Percentiles rank a stretch among this genome's conserved stretches.
These are phyloP conservation scores for Suhomyces pyralidae DNA, from an alignment of 805 yeast species.

Conservation along the genomic window DNA sequence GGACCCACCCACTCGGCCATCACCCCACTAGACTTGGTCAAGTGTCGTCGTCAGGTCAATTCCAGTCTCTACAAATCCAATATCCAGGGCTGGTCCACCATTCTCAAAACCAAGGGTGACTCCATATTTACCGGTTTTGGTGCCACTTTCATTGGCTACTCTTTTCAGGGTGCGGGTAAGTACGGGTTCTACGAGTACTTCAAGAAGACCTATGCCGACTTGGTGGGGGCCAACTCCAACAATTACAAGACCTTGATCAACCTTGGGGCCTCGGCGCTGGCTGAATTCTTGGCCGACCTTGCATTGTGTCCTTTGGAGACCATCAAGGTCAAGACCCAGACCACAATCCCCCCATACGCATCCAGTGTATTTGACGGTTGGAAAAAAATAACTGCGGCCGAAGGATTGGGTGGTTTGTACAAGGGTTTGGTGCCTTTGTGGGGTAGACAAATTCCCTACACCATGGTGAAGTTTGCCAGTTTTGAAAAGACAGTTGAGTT, in stretches of 20 bases:
- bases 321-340: slow-evolving; percentile 90
- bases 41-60: slow-evolving; percentile 89
- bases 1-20: slow-evolving; percentile 96
- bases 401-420: slow-evolving; percentile 75
- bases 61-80: slow-evolving; percentile 70
- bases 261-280: slow-evolving; percentile 85
- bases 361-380: slow-evolving; percentile 61
- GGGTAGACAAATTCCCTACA: slow-evolving; percentile 97
- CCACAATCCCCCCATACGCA: slow-evolving; percentile 85
- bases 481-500: slow-evolving; percentile 86
- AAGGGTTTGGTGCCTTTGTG: slow-evolving; percentile 90
- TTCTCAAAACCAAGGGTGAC: slow-evolving; percentile 71
- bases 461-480: slow-evolving; percentile 94
- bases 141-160: slow-evolving; percentile 90
- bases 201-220: slow-evolving; percentile 71
- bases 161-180: slow-evolving; percentile 96
- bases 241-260: slow-evolving; percentile 71
- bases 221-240: slow-evolving; percentile 61
- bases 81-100: slow-evolving; percentile 75
- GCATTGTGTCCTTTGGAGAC: slow-evolving; percentile 93
- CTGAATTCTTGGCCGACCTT: slow-evolving; percentile 90
- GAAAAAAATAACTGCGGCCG: slow-evolving; percentile 59
- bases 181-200: slow-evolving; percentile 93
- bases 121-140: slow-evolving; percentile 86
- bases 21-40: slow-evolving; percentile 90